Evolutionary conservation across 2,329 filamentous ascomycete genomes (phyloP).

Genomic region (Xylaria sp.): DNA sequence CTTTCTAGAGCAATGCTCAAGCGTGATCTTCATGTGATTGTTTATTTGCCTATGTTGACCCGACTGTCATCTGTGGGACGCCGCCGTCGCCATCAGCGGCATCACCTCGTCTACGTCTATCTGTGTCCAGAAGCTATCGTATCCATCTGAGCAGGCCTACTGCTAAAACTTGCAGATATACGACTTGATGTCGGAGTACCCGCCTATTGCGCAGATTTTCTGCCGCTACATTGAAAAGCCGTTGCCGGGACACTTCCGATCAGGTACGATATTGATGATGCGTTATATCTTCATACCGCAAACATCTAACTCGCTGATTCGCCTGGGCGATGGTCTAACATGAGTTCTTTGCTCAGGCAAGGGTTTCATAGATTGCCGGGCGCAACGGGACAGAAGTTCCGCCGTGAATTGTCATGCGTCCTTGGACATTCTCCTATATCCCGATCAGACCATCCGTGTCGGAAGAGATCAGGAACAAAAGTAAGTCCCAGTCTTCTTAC

Average conservation of each 20-base stretch:
- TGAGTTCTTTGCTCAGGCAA: slow-evolving; percentile 4
- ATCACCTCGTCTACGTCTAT: background rate
- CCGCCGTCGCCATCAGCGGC: background rate
- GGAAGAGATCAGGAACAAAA: slow-evolving; percentile 20
- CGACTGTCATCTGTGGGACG: background rate
- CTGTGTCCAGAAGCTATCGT: background rate
- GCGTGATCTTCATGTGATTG: background rate
- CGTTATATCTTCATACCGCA: background rate
- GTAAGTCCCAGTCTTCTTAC: slow-evolving; percentile 9
- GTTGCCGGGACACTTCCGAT: background rate
- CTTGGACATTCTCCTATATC: slow-evolving; percentile 19
- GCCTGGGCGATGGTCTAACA: background rate
- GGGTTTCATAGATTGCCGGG: slow-evolving; percentile 7
- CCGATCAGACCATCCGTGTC: slow-evolving; percentile 14
- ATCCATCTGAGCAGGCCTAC: background rate
- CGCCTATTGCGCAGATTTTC: slow-evolving; percentile 15
- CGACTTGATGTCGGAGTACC: background rate
- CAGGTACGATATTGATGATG: slow-evolving; percentile 4
- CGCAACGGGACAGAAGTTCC: background rate
- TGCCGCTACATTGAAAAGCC: slow-evolving; percentile 11
- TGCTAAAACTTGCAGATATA: background rate
- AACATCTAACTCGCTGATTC: background rate
- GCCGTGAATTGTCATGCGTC: background rate
- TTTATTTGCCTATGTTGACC: background rate
- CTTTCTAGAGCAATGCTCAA: background rate